Evolutionary conservation across 2,329 filamentous ascomycete genomes (phyloP), one percentile per base, ranked within the genome.

Genomic region (Ophiosphaerella herpotricha): DNA sequence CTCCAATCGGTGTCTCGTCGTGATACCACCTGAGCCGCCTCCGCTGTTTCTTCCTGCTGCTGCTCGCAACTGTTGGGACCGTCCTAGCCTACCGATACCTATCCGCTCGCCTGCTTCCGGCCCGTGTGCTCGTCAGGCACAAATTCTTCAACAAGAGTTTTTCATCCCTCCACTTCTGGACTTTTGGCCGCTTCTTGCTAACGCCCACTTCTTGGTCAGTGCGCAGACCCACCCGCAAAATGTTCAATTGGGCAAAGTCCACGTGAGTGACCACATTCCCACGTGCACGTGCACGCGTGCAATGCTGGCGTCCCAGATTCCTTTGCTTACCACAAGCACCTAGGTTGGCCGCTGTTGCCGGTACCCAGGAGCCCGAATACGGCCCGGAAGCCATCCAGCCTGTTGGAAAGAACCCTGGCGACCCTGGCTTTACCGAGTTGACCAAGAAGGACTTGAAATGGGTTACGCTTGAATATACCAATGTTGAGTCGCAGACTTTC

Each of bases 221-320:
- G 67, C 63, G 51, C 37, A 59, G 55, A 40, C 44, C 48, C 36
- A 50, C 57, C 53, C 60, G 54, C 54, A 72, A 52, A 50, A 94
- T 90, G 87, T 92, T 96, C 81, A 94, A 91, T 81, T 97, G 91
- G 91, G 87, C 91, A 66, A 94, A 96, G 79, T 88, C 93, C 77
- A 86, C 88, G 91, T 94, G 81, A 77, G 89, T 79, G 44, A 43
- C 39, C 43, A 54, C 47, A 46, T 52, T 50, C 43, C 47, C 41
- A 40, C 45, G 40, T 44, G 43, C 54, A 61, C 51, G 52, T 58
- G 54, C 49, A 41, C 55, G 55, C 55, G 48, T 59, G 47, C 51
- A 11, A 29, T 6, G 11, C 18, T 21, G 18, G 18, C 13, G 41
- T 23, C 11, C 9, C 40, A 33, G 26, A 35, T 24, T 21, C 47